Evolutionary conservation across 2,329 filamentous ascomycete genomes (phyloP).

Genomic region (Seiridium cupressi): DNA sequence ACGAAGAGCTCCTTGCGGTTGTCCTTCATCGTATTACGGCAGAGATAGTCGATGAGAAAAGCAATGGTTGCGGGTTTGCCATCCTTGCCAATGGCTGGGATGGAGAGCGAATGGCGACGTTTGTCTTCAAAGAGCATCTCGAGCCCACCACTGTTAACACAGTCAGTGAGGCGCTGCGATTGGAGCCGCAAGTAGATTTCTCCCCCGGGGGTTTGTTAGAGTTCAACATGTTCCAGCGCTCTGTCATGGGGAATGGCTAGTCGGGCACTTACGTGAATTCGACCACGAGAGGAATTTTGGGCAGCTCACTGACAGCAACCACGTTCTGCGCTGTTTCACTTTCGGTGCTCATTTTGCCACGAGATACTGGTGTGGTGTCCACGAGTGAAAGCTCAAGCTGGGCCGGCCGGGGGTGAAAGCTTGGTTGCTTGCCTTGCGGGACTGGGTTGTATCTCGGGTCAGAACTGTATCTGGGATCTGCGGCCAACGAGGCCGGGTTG

Average conservation of each 20-base stretch:
- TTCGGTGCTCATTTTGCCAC: slow-evolving; percentile 1
- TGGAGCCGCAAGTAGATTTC: background rate
- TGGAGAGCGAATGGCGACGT: slow-evolving; percentile 65
- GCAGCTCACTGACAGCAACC: background rate
- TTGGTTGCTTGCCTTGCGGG: too few species aligned
- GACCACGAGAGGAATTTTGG: slow-evolving; percentile 5
- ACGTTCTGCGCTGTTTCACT: slow-evolving; percentile 1
- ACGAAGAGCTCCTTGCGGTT: slow-evolving; percentile 85
- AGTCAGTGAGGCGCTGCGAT: background rate
- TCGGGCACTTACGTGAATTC: slow-evolving; percentile 7
- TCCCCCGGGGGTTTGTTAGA: background rate
- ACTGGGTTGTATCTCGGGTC: too few species aligned
- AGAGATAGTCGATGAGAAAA: slow-evolving; percentile 76
- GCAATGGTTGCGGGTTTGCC: slow-evolving; percentile 66
- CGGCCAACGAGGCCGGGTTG: too few species aligned
- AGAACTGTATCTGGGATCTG: too few species aligned
- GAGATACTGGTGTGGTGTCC: background rate
- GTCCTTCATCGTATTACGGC: slow-evolving; percentile 81
- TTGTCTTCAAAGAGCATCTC: slow-evolving; percentile 91
- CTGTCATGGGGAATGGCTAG: background rate
- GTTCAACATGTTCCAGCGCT: background rate
- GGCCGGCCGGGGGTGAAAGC: background rate
- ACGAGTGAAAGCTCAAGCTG: background rate
- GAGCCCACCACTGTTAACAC: slow-evolving; percentile 71
- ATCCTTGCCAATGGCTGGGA: slow-evolving; percentile 62